Evolutionary conservation across 2,329 filamentous ascomycete genomes (phyloP), one percentile per base, ranked within the genome.

Genomic region (Fusarium secorum): DNA sequence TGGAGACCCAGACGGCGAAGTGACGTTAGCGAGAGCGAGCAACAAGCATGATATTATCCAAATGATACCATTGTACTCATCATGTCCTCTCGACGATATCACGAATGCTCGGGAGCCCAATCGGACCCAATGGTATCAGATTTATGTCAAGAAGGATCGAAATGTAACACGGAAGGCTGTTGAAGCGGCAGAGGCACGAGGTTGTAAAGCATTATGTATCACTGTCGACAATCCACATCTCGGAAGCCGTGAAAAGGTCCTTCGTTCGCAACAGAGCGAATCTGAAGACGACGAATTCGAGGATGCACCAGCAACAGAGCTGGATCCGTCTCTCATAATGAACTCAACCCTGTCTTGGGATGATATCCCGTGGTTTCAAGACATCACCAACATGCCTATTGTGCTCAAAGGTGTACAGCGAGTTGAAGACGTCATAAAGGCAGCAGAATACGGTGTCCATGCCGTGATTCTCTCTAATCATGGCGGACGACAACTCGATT

Each of bases 381-480:
- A 88, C 72, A 92, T 98, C 78, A 98, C 95, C 22, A 89, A 89
- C 70, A 97, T 98, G 91, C 94, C 95, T 54, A 95, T 98, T 77
- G 87, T 98, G 52, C 88, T 99, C 70, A 98, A 98, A 86, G 96
- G 96, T 59, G 92, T 98, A 10, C 95, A 99, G 84, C 89, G 95
- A 41, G 94, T 97, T 54, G 95, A 98, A 79, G 96, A 99, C 79
- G 95, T 97, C 3, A 86, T 98, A 66, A 89, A 89, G 58, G 95
- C 96, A 13, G 87, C 91, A 68, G 93, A 95, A 64, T 85, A 84
- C 15, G 93, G 93, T 51, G 90, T 95, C 28, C 90, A 97, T 74
- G 96, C 93, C 46, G 93, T 98, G 14, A 95, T 98, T 10, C 86
- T 99, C 20, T 97, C 93, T 44, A 99, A 99, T 83, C 96, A 99